Evolutionary conservation across 78 protist species (phyloP).

Genomic region (Cavenderia fasciculata): DNA sequence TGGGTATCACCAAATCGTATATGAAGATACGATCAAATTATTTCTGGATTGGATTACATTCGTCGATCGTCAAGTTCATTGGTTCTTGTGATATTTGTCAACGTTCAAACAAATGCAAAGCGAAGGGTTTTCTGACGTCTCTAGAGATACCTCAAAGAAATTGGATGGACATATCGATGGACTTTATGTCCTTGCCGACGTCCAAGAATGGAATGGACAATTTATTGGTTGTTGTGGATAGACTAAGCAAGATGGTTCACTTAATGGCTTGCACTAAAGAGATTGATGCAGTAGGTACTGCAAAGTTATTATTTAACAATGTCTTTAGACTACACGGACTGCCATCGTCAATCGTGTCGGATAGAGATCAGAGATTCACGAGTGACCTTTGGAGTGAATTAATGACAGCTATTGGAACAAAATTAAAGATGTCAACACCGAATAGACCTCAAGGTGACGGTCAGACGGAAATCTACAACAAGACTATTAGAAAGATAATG

Average conservation of each 20-base stretch:
- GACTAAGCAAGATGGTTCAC: neutral
- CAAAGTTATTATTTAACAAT: neutral
- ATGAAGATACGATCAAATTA: neutral
- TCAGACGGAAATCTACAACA: conserved; percentile 6
- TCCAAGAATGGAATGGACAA: neutral
- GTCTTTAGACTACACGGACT: neutral
- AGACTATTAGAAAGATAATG: too few species aligned
- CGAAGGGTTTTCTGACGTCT: neutral
- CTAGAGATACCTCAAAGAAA: neutral
- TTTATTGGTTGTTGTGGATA: conserved; percentile 10
- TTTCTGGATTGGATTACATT: neutral
- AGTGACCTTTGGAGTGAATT: neutral
- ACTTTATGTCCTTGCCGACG: neutral
- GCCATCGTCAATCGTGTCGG: conserved; percentile 16
- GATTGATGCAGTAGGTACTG: too few species aligned
- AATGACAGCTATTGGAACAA: neutral
- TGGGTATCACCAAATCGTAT: neutral
- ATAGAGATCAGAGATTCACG: conserved; percentile 16
- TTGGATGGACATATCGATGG: conserved; percentile 35
- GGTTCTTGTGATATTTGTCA: neutral
- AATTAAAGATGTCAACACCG: neutral
- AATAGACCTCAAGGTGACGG: conserved; percentile 30
- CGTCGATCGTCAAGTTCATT: neutral
- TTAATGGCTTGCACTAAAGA: neutral
- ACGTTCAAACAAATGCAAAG: neutral